Evolutionary conservation across 768 basidiomycete species (phyloP).

Genomic region (Mycena belliarum): DNA sequence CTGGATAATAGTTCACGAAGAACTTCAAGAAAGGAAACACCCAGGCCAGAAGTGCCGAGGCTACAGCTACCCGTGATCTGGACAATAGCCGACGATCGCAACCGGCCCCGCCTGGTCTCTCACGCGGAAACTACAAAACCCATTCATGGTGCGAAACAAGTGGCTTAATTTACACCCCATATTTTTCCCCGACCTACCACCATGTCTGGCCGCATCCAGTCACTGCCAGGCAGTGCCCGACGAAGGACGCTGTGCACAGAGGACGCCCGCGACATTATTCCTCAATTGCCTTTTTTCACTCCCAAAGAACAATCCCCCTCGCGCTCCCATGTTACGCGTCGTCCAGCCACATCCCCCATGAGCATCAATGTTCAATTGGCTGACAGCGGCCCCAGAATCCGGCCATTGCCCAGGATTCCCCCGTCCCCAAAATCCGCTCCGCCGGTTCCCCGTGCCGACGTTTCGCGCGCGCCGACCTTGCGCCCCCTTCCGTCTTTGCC

Average conservation of each 20-base stretch:
- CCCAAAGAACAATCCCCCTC: background rate
- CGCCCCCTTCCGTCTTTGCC: slow-evolving; percentile 19
- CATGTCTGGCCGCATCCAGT: background rate
- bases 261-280: slow-evolving; percentile 4
- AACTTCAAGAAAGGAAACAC: too few species aligned
- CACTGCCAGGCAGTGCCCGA: background rate
- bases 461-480: background rate
- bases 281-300: slow-evolving; percentile 6
- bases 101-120: too few species aligned
- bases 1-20: too few species aligned
- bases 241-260: slow-evolving; percentile 5
- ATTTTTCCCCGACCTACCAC: background rate
- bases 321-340: background rate
- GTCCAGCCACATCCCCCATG: slow-evolving; percentile 4
- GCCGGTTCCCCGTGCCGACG: background rate
- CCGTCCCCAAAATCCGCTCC: slow-evolving; percentile 15
- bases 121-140: too few species aligned
- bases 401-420: slow-evolving; percentile 17
- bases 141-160: too few species aligned
- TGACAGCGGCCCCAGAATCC: slow-evolving; percentile 7
- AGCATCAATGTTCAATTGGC: slow-evolving; percentile 16
- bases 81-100: too few species aligned
- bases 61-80: too few species aligned
- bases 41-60: too few species aligned
- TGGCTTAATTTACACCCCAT: too few species aligned